Conservation (phyloP, 2,329 filamentous ascomycete genomes). For the Colletotrichum caudatum region DNA sequence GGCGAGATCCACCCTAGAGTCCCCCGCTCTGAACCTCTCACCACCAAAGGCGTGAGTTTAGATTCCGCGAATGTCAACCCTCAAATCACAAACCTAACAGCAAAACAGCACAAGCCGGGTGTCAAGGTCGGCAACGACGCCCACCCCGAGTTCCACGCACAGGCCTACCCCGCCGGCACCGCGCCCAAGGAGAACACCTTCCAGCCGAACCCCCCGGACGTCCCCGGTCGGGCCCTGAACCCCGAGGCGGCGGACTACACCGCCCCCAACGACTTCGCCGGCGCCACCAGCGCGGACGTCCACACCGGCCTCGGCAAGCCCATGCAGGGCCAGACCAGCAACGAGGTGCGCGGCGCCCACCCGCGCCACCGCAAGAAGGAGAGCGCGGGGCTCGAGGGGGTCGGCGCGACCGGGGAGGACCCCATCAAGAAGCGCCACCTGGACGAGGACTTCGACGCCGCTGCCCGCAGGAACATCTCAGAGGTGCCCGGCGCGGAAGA, state of each 20-base stretch:
- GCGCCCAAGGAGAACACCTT: conserved; percentile 64
- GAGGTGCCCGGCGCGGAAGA: conserved; percentile 47
- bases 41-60: conserved; percentile 65
- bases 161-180: conserved; percentile 71
- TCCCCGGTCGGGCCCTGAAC: conserved; percentile 51
- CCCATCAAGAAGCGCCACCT: conserved; percentile 48
- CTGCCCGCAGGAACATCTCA: conserved; percentile 32
- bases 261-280: conserved; percentile 53
- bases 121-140: conserved; percentile 70
- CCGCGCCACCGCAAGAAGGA: conserved; percentile 50
- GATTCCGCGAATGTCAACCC: too few species aligned
- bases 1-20: conserved; percentile 68
- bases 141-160: conserved; percentile 71
- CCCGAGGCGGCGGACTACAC: conserved; percentile 47
- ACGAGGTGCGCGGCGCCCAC: conserved; percentile 55
- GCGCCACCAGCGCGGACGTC: conserved; percentile 59
- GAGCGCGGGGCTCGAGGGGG: conserved; percentile 54
- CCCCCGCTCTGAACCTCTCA: conserved; percentile 64
- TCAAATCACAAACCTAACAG: conserved; percentile 31
- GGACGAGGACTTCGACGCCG: conserved; percentile 47
- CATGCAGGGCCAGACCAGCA: conserved; percentile 55
- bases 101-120: conserved; percentile 72
- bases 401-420: conserved; percentile 50
- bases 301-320: conserved; percentile 60
- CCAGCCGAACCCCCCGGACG: conserved; percentile 53